Base-by-base conservation (phyloP, 495 filamentous ascomycete genomes). In the Penicillium simplicissimum region DNA sequence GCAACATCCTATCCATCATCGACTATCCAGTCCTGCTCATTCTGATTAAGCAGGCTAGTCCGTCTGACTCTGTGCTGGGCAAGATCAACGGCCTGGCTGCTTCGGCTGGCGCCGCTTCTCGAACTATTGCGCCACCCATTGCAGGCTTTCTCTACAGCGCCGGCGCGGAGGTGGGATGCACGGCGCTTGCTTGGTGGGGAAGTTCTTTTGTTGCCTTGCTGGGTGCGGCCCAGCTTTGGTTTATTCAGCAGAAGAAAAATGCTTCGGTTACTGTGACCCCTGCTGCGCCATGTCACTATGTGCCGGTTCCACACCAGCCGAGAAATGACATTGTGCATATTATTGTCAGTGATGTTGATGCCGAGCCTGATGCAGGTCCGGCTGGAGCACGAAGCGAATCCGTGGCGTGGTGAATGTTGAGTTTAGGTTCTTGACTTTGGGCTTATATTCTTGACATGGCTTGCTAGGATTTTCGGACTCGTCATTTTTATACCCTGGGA, bases 51-150 rank as follows among this genome's bases (percentile, higher is more conserved):
- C 90, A 93, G 78, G 88, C 91, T 0, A 88, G 88, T 19, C 88
- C 90, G 3, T 85, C 84, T 15, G 76, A 80, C 9, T 82, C 79
- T 0, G 80, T 86, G 19, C 79, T 95, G 47, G 91, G 91, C 14
- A 90, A 85, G 67, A 88, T 95, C 57, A 95, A 95, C 64, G 91
- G 91, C 1, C 81, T 93, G 8, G 90, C 90, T 37, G 91, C 91
- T 4, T 91, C 87, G 37, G 89, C 88, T 4, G 89, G 89, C 5
- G 91, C 90, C 0, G 89, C 87, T 9, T 89, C 87, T 65, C 86
- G 91, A 37, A 93, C 90, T 58, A 71, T 92, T 28, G 87, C 91
- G 0, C 88, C 90, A 53, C 91, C 91, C 0, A 74, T 95, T 25
- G 88, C 90, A 1, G 91, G 91, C 0, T 85, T 86, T 60, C 72